Conservation (phyloP, 2,329 filamentous ascomycete species). For the Claviceps citrina region DNA sequence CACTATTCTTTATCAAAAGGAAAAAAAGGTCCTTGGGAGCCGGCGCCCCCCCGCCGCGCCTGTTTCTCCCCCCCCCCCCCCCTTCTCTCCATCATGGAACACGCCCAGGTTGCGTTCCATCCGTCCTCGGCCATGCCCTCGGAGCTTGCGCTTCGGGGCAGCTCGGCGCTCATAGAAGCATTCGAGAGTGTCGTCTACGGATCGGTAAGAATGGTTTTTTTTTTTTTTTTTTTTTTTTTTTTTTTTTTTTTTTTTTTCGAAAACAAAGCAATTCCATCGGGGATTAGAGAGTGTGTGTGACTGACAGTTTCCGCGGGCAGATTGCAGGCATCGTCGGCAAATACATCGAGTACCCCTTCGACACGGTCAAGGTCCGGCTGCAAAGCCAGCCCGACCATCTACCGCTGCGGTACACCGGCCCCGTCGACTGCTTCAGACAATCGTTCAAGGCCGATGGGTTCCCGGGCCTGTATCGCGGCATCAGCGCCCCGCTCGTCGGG, state of each 20-base stretch:
- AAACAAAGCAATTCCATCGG: not conserved
- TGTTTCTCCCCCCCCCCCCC: not conserved
- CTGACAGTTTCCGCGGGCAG: slow-evolving; percentile 24
- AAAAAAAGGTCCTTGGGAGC: not conserved
- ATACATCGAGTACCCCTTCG: slow-evolving; percentile 96
- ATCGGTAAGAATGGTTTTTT: slow-evolving; percentile 44
- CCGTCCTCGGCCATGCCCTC: slow-evolving; percentile 10
- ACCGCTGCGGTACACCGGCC: slow-evolving; percentile 69
- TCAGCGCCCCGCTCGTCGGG: slow-evolving; percentile 78
- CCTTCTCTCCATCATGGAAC: slow-evolving; percentile 14
- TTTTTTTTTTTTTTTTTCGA: not conserved
- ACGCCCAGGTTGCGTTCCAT: slow-evolving; percentile 16
- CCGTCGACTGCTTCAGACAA: slow-evolving; percentile 85
- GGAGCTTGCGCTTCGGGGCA: slow-evolving; percentile 18
- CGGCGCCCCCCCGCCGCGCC: not conserved
- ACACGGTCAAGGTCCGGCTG: slow-evolving; percentile 92
- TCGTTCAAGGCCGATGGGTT: slow-evolving; percentile 69
- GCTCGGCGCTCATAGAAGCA: slow-evolving; percentile 43
- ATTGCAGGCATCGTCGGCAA: slow-evolving; percentile 78
- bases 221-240: not conserved
- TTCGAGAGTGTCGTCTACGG: slow-evolving; percentile 80
- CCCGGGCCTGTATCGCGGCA: slow-evolving; percentile 72
- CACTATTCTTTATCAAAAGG: not conserved
- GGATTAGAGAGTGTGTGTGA: not conserved
- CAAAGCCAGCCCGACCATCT: slow-evolving; percentile 85